Evolutionary conservation across 2,329 filamentous ascomycete species (phyloP), one percentile per base, ranked within the genome.

Genomic region (Colletotrichum sp.): DNA sequence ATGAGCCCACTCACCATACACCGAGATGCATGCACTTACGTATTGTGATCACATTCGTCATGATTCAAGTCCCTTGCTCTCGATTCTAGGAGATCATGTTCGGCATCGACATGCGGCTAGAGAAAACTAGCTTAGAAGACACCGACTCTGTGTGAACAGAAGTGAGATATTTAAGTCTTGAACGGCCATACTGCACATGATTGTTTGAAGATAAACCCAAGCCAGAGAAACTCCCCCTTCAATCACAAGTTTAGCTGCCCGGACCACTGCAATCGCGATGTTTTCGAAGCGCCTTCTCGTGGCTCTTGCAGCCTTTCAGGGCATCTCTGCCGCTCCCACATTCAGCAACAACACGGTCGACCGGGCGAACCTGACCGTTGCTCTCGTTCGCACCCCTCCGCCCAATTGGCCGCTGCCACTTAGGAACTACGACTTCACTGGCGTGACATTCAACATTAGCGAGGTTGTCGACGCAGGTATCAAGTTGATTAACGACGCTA

Each of bases 381-480:
- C 72, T 8, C 32, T 74, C 5, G 60, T 74, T 12, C 39, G 72
- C 12, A 28, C 32, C 12, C 59, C 72, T 15, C 72, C 71, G 9
- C 71, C 60, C 21, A 71, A 74, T 28, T 75, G 68, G 72, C 68
- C 72, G 7, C 21, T 72, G 18, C 61, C 68, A 5, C 16, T 74
- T 4, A 59, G n/a, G 6, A 71, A 71, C 28, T 60, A 67, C 9
- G 60, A 74, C 61, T 71, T 57, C 15, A 61, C 67, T 7, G 67
- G 60, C 28, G 43, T 57, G 26, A 21, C 18, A 4, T 66, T 71
- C 43, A 65, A 75, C 61, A 65, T 75, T 1, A 75, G 48, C 48
- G 48, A 71, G 26, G 18, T 16, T 39, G 67, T 75, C 7, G 52
- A 75, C 13, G 30, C 48, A 3, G 63, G 72, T 12, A 72, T 75